Percentiles rank a stretch among this genome's conserved stretches.
These are phyloP conservation scores for Acanthamoeba lenticulata DNA, from an alignment of 208 protist genomes.

Conservation along the genomic window DNA sequence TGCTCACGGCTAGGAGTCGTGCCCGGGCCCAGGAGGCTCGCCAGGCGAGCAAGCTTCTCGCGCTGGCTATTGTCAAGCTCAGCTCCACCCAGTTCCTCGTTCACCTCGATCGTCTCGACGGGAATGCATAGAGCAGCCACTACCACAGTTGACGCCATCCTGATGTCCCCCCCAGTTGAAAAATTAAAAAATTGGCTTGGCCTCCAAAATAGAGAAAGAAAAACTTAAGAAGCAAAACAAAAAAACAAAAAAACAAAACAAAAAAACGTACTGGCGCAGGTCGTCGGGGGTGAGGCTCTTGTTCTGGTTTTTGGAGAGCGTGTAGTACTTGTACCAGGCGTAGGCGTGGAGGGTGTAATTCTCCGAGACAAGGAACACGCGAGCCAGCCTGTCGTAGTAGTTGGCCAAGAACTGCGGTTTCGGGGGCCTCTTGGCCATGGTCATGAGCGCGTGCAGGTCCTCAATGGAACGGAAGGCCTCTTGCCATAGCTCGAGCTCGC, in stretches of 20 bases:
- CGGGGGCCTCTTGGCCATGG: constrained; percentile 66
- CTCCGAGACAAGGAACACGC: constrained; percentile 78
- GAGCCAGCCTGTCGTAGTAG: constrained; percentile 79
- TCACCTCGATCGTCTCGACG: background rate
- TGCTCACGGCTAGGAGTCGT: constrained; percentile 63
- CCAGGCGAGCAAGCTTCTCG: constrained; percentile 74
- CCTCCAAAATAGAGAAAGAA: no score
- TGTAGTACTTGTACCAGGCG: constrained; percentile 75
- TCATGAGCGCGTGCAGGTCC: constrained; percentile 75
- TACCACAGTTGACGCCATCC: constrained; percentile 72
- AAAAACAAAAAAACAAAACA: no score
- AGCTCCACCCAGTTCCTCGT: constrained; percentile 19
- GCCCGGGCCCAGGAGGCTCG: constrained; percentile 63
- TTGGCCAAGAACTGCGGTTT: constrained; percentile 70
- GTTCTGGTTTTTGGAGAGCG: constrained; percentile 74
- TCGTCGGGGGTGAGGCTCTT: constrained; percentile 44
- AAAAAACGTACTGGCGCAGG: background rate
- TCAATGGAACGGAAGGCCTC: constrained; percentile 79
- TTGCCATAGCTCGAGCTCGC: constrained; percentile 86
- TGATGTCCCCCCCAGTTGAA: no score
- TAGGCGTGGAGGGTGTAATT: constrained; percentile 79
- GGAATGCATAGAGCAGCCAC: constrained; percentile 77
- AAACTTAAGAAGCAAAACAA: no score
- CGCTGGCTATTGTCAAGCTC: constrained; percentile 49
- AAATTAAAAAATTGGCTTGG: no score